Conservation (phyloP, 495 filamentous ascomycete genomes). For the Xylaria curta region DNA sequence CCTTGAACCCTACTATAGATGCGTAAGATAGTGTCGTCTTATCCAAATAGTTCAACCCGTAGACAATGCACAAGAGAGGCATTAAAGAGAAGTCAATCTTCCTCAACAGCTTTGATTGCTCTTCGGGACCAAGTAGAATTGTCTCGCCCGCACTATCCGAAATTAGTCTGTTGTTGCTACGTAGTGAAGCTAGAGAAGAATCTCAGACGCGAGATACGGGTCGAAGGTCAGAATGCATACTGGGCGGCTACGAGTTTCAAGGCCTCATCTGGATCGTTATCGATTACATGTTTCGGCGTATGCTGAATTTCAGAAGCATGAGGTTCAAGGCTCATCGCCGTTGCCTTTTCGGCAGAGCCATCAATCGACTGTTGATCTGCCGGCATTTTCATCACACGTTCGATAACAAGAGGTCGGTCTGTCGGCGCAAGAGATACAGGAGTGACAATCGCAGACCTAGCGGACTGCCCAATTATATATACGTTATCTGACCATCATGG, state of each 20-base stretch:
- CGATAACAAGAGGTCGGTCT: background rate
- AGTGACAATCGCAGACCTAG: background rate
- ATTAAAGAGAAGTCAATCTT: slow-evolving; percentile 69
- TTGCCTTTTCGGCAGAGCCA: slow-evolving; percentile 31
- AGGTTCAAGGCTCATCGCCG: slow-evolving; percentile 19
- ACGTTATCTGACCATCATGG: slow-evolving; percentile 9
- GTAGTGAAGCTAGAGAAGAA: background rate
- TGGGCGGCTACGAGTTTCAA: slow-evolving; percentile 36
- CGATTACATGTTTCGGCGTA: slow-evolving; percentile 31
- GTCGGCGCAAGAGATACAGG: background rate
- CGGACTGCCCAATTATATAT: background rate
- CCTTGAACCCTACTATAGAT: slow-evolving; percentile 66
- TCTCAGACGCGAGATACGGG: background rate
- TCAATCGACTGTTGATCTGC: background rate
- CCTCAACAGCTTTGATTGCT: slow-evolving; percentile 55
- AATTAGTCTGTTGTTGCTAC: background rate
- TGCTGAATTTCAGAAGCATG: slow-evolving; percentile 10
- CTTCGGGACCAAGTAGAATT: slow-evolving; percentile 43
- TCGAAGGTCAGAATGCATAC: background rate
- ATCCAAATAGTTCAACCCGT: slow-evolving; percentile 70
- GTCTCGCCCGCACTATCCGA: slow-evolving; percentile 34
- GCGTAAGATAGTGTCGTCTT: slow-evolving; percentile 71
- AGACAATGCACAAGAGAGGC: slow-evolving; percentile 66
- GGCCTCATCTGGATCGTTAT: slow-evolving; percentile 40
- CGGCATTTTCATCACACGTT: slow-evolving; percentile 8